Evolutionary conservation across 441 rosid genomes (phyloP).

Genomic region (Melianthus villosus): DNA sequence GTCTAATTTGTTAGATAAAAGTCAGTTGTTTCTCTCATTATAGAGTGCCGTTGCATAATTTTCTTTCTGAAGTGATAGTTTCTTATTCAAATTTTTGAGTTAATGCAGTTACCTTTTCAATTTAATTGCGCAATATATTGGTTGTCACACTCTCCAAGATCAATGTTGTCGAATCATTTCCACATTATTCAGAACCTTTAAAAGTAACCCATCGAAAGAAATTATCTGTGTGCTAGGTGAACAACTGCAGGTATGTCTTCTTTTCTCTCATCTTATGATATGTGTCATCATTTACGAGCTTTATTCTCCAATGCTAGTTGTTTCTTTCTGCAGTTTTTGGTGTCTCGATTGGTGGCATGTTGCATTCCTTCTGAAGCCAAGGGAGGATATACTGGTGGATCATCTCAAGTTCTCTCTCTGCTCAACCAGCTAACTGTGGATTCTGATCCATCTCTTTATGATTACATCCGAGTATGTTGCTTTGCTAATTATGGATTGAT

Average conservation of each 20-base stretch:
- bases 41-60: no score
- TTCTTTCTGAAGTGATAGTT: no score
- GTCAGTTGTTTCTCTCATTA: no score
- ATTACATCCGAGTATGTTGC: slow-evolving; percentile 57
- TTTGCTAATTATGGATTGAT: no score
- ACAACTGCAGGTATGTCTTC: slow-evolving; percentile 69
- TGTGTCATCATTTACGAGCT: slow-evolving; percentile 1
- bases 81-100: no score
- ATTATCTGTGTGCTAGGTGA: slow-evolving; percentile 63
- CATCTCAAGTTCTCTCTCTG: slow-evolving; percentile 46
- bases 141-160: slow-evolving; percentile 53
- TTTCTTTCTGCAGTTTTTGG: slow-evolving; percentile 55
- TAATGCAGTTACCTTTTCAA: slow-evolving; percentile 69
- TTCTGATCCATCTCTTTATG: slow-evolving; percentile 56
- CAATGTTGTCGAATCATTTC: slow-evolving; percentile 74
- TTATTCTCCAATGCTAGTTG: slow-evolving; percentile 7
- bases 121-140: slow-evolving; percentile 73
- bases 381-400: slow-evolving; percentile 30
- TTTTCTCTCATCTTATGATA: slow-evolving; percentile 6
- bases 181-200: slow-evolving; percentile 40
- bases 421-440: slow-evolving; percentile 49
- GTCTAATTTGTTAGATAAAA: no score
- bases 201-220: slow-evolving; percentile 49
- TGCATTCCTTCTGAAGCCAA: slow-evolving; percentile 39
- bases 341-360: slow-evolving; percentile 78